Evolutionary conservation across 106 monocot genomes (phyloP).

Genomic region (Iris macrosiphon): DNA sequence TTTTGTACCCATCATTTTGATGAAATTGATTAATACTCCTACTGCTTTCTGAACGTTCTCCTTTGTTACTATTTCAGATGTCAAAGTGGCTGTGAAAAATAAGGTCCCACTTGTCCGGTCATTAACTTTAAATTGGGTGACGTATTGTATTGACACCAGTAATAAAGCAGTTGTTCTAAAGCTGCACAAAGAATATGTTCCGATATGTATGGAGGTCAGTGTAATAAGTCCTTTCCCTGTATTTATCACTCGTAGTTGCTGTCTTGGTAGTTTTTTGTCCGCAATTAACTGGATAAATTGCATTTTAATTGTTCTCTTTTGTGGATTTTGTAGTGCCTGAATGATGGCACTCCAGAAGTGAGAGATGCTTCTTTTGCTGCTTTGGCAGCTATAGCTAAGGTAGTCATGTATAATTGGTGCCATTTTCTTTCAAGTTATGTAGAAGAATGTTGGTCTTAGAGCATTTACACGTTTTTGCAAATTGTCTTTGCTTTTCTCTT

Average conservation of each 20-base stretch:
- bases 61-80: constrained; percentile 61
- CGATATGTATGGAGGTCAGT: constrained; percentile 97
- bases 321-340: constrained; percentile 57
- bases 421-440: constrained; percentile 4
- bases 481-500: constrained; percentile 19
- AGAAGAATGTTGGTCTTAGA: background rate
- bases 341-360: constrained; percentile 98
- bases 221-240: too few species aligned
- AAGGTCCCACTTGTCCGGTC: constrained; percentile 98
- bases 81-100: constrained; percentile 87
- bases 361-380: constrained; percentile 95
- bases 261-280: background rate
- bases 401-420: too few species aligned
- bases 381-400: constrained; percentile 93
- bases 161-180: constrained; percentile 88
- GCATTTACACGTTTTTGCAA: too few species aligned
- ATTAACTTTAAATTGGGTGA: constrained; percentile 83
- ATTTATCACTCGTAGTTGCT: background rate
- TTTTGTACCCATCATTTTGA: too few species aligned
- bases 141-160: constrained; percentile 92
- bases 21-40: too few species aligned
- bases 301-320: background rate
- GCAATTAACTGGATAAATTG: background rate
- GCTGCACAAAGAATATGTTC: constrained; percentile 97
- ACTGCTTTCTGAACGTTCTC: too few species aligned